A percentile compares a stretch with the other conserved stretches of the same genome.
phyloP scores from a whole-genome alignment of 768 basidiomycete genomes.

The Termitomyces bulborhizus region DNA sequence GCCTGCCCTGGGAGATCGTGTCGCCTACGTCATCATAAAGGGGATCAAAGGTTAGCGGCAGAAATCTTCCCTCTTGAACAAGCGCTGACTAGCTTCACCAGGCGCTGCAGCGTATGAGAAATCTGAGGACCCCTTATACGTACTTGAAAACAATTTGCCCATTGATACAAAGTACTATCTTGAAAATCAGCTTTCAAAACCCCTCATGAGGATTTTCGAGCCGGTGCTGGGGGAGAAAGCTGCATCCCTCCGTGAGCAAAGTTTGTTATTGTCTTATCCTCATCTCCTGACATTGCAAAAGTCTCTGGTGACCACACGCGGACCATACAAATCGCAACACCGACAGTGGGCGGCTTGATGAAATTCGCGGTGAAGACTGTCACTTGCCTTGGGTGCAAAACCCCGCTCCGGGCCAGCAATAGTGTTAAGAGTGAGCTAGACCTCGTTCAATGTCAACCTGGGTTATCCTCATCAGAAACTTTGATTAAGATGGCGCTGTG shows the following conservation, averaged over 20 bases:
- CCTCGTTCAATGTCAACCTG: too few relatives aligned
- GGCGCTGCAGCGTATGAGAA: slow-evolving; percentile 98
- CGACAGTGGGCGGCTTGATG: slow-evolving; percentile 95
- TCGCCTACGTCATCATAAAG: slow-evolving; percentile 98
- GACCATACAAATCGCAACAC: slow-evolving; percentile 93
- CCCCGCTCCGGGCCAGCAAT: slow-evolving; percentile 72
- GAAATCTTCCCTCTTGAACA: not conserved
- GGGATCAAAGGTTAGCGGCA: slow-evolving; percentile 71
- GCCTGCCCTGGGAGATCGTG: slow-evolving; percentile 95
- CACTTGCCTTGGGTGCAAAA: slow-evolving; percentile 95
- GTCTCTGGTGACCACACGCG: slow-evolving; percentile 96
- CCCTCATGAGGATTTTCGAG: slow-evolving; percentile 95
- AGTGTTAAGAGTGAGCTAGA: slow-evolving; percentile 56
- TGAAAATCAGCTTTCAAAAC: slow-evolving; percentile 96
- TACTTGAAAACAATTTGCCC: slow-evolving; percentile 95
- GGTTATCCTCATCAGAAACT: not conserved
- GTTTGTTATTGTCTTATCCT: not conserved
- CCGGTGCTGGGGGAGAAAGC: slow-evolving; percentile 95
- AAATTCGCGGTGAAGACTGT: slow-evolving; percentile 96
- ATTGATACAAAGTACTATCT: slow-evolving; percentile 98
- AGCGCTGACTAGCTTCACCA: slow-evolving; percentile 18
- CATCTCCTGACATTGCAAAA: slow-evolving; percentile 24
- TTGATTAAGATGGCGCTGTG: slow-evolving; percentile 71
- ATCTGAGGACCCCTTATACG: slow-evolving; percentile 96
- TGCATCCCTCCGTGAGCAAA: slow-evolving; percentile 64